Evolutionary conservation across 2,329 filamentous ascomycete species (phyloP).

Genomic region (Epichloe gansuensis): DNA sequence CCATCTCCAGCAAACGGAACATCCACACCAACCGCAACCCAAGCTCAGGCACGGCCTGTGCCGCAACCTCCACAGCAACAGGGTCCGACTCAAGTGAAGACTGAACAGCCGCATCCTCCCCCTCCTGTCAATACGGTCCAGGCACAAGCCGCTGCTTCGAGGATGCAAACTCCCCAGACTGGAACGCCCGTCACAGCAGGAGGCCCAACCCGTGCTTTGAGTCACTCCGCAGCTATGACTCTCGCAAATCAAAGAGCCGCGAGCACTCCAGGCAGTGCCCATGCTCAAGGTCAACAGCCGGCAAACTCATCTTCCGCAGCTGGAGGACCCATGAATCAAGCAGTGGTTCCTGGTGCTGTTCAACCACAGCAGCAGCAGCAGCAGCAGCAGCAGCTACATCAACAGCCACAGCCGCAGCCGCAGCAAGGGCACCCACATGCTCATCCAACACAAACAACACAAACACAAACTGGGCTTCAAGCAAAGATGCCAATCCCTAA

Average conservation of each 20-base stretch:
- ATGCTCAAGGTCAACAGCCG: conserved; percentile 19
- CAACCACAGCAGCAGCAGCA: conserved; percentile 15
- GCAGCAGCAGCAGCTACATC: conserved; percentile 21
- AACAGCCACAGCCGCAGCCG: conserved; percentile 23
- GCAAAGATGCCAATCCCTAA: conserved; percentile 75
- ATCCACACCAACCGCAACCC: conserved; percentile 11
- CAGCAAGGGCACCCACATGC: conserved; percentile 34
- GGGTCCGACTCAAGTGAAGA: conserved; percentile 14
- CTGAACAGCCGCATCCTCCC: conserved; percentile 25
- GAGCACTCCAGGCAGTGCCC: conserved; percentile 21
- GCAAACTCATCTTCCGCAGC: conserved; percentile 13
- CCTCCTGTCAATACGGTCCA: conserved; percentile 39
- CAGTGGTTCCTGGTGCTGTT: conserved; percentile 20
- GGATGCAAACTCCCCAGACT: conserved; percentile 38
- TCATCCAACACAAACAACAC: conserved; percentile 35
- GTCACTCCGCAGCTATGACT: conserved; percentile 37
- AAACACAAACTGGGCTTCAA: conserved; percentile 31
- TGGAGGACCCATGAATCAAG: conserved; percentile 18
- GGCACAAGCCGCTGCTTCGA: conserved; percentile 26
- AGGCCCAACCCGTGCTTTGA: conserved; percentile 30
- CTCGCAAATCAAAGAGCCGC: conserved; percentile 32
- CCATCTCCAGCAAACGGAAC: conserved; percentile 19
- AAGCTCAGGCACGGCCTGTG: conserved; percentile 17
- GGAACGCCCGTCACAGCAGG: conserved; percentile 26
- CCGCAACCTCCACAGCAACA: conserved; percentile 16